These are phyloP conservation scores for Lentinus brumalis DNA, from an alignment of 768 basidiomycete genomes.

Conservation along the genomic window DNA sequence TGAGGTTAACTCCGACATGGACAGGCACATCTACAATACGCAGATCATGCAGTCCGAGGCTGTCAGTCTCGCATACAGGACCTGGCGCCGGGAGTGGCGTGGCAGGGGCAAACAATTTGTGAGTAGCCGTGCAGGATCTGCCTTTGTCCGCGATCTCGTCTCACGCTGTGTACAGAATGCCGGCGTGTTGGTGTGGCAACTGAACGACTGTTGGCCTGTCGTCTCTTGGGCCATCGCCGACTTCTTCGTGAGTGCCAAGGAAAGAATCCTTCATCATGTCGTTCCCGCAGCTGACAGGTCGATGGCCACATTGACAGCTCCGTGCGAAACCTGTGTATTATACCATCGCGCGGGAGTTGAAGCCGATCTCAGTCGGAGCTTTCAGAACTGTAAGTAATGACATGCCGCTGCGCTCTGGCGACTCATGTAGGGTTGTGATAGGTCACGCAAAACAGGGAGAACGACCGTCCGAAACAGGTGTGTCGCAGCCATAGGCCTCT, in stretches of 20 bases:
- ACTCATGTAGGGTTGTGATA: background rate
- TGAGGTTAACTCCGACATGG: slow-evolving; percentile 31
- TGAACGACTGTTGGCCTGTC: slow-evolving; percentile 91
- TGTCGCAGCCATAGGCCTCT: background rate
- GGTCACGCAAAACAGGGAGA: slow-evolving; percentile 23
- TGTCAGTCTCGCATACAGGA: slow-evolving; percentile 80
- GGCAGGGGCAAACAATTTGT: slow-evolving; percentile 77
- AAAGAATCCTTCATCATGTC: background rate
- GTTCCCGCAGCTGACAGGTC: background rate
- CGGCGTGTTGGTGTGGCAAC: slow-evolving; percentile 90
- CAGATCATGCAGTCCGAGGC: slow-evolving; percentile 96
- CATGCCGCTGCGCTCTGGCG: background rate
- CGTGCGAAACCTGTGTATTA: slow-evolving; percentile 51
- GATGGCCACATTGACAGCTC: slow-evolving; percentile 32
- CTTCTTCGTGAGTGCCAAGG: slow-evolving; percentile 55
- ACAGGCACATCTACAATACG: slow-evolving; percentile 86
- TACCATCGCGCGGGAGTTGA: slow-evolving; percentile 46
- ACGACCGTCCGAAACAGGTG: slow-evolving; percentile 39
- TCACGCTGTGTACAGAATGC: slow-evolving; percentile 48
- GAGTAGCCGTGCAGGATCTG: slow-evolving; percentile 53
- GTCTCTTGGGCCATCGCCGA: slow-evolving; percentile 93
- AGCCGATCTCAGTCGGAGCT: slow-evolving; percentile 42
- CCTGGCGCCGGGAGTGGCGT: slow-evolving; percentile 89
- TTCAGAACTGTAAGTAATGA: slow-evolving; percentile 31
- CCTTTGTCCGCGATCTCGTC: slow-evolving; percentile 22